phyloP scores from a whole-genome alignment of 306 rosid species.

The Ziziphus jujuba region DNA sequence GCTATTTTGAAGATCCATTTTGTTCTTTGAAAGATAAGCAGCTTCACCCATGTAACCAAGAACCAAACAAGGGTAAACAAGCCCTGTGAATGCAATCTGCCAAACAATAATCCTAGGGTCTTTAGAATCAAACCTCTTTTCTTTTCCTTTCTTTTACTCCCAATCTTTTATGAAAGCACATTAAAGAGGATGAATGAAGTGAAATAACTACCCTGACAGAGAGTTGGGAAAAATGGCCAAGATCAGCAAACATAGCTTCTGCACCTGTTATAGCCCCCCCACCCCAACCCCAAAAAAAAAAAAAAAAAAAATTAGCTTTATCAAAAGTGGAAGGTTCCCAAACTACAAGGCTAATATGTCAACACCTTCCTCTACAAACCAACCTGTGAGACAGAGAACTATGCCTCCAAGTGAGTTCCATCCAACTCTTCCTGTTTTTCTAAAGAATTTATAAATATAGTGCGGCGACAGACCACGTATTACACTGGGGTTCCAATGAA shows the following conservation, averaged over 20 bases:
- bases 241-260: constrained; percentile 41
- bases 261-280: constrained; percentile 19
- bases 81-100: constrained; percentile 28
- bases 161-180: not conserved
- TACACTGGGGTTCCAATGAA: constrained; percentile 27
- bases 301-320: too few species aligned
- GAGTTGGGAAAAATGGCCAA: constrained; percentile 35
- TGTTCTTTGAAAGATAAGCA: constrained; percentile 32
- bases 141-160: too few species aligned
- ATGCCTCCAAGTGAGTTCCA: constrained; percentile 29
- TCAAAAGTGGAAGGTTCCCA: not conserved
- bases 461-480: constrained; percentile 18
- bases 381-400: constrained; percentile 29
- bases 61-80: constrained; percentile 31
- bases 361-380: not conserved
- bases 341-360: not conserved
- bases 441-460: constrained; percentile 19
- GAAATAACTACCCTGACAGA: constrained; percentile 19
- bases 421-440: constrained; percentile 23
- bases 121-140: too few species aligned
- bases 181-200: not conserved
- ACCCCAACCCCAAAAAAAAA: too few species aligned
- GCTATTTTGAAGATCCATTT: constrained; percentile 15
- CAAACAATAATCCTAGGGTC: not conserved
- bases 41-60: constrained; percentile 38